Conservation (phyloP, 345 rosid species). For the Hirschfeldia incana region DNA sequence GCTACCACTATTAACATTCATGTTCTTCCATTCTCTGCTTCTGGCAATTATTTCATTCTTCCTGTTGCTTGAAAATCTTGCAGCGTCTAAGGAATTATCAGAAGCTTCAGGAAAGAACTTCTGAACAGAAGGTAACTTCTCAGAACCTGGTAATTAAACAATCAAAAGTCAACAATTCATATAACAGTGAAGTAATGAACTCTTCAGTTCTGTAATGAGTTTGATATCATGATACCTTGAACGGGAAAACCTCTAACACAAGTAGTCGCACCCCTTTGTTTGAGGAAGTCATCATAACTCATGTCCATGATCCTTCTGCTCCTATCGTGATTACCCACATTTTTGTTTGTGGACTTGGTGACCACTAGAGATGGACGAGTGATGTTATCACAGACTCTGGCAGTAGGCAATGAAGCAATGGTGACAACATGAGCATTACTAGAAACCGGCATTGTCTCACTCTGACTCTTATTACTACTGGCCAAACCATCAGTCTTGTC, state of each 20-base stretch:
- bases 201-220: not conserved
- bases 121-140: conserved; percentile 31
- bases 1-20: conserved; percentile 13
- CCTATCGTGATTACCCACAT: not conserved
- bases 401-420: conserved; percentile 34
- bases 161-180: conserved; percentile 12
- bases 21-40: conserved; percentile 37
- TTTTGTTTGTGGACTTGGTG: conserved; percentile 18
- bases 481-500: conserved; percentile 24
- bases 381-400: conserved; percentile 1
- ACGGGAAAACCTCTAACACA: conserved; percentile 6
- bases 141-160: conserved; percentile 32
- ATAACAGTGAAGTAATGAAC: not conserved
- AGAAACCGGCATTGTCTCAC: conserved; percentile 23
- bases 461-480: conserved; percentile 13
- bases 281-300: conserved; percentile 25
- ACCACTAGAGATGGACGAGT: conserved; percentile 12
- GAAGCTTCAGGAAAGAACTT: conserved; percentile 36
- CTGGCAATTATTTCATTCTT: conserved; percentile 36
- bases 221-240: conserved; percentile 25
- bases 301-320: conserved; percentile 2
- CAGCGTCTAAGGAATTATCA: conserved; percentile 29
- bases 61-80: conserved; percentile 14
- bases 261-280: conserved; percentile 18
- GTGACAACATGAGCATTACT: conserved; percentile 25